Percentiles rank a stretch among this genome's conserved stretches.
Conservation (phyloP, 257 asterid species). For the Solanum sejunctum region DNA sequence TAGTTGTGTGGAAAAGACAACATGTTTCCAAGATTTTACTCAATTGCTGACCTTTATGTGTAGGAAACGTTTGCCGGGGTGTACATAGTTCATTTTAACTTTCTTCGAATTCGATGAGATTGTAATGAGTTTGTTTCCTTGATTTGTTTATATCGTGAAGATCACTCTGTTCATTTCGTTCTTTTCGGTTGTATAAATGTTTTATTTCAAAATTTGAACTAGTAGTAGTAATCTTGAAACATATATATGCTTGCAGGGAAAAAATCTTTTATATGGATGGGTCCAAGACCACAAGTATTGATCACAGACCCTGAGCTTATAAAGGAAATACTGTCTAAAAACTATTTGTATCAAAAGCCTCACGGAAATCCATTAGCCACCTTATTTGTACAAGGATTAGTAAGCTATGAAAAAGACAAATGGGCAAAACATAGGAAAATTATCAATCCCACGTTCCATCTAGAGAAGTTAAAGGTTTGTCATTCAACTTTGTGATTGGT, state of each 20-base stretch:
- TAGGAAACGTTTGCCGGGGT: background rate
- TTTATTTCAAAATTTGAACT: background rate
- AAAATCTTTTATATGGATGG: conserved; percentile 35
- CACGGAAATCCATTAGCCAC: conserved; percentile 21
- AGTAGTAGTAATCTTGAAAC: background rate
- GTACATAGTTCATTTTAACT: background rate
- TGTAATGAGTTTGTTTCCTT: background rate
- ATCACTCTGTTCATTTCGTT: background rate
- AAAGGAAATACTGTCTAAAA: conserved; percentile 34
- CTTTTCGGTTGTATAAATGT: background rate
- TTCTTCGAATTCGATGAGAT: background rate
- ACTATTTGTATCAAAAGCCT: conserved; percentile 13
- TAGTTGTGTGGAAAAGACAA: background rate
- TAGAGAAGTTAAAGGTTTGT: background rate
- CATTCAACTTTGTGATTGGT: background rate
- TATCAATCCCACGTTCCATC: conserved; percentile 3
- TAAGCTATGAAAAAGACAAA: conserved; percentile 18
- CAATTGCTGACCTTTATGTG: background rate
- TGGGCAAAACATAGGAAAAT: conserved; percentile 57
- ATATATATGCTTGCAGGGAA: conserved; percentile 19
- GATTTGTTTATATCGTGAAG: background rate
- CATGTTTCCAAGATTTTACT: background rate
- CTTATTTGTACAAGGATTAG: conserved; percentile 27
- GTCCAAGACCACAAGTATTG: conserved; percentile 30
- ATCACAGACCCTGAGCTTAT: conserved; percentile 33